Base-by-base conservation (phyloP, 108 stramenopile genomes). In the Pseudonitzschia multiseries region DNA sequence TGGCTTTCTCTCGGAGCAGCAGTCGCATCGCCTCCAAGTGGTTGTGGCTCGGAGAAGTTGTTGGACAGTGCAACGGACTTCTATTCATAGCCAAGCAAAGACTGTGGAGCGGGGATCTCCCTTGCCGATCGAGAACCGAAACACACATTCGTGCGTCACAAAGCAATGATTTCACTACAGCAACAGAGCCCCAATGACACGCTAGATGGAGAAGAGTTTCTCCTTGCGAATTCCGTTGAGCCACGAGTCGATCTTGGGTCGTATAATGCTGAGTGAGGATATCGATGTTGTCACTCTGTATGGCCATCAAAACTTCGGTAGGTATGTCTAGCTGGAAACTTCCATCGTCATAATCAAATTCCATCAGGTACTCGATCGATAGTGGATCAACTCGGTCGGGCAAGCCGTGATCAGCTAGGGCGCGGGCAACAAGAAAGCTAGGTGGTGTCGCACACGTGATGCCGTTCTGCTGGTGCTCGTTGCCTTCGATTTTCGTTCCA, bases 131-230 rank as follows among this genome's bases (percentile, higher is more conserved):
- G 0, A 62, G 61, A 40, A 62, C 61, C n/a, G 40, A 62, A 15
- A 28, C 61, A 28, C 33, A 62, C 8, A 85, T 73, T 32, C 61
- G 32, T 0, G 65, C 78, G 64, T 85, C 82, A 15, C 75, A 15
- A 28, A 89, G 50, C 10, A 89, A 75, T 65, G 76, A 83, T 29
- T 70, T 50, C 5, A 85, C 75, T 2, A 86, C 56, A 6, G 68
- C 26, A 8, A 74, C 22, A 33, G 72, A 73, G 22, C 81, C 85
- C 46, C 75, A 72, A 15, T 85, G 84, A 68, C 87, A 87, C 2
- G 87, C 84, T 53, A 87, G 67, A 70, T 89, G 91, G 20, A 92
- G 64, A 57, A 92, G 62, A 26, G 76, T 76, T 65, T 92, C 91
- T 43, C 87, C 87, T 74, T 85, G 85, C 42, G 62, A 51, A 74